Evolutionary conservation across 306 rosid genomes (phyloP).

Genomic region (Castanea mollissima): DNA sequence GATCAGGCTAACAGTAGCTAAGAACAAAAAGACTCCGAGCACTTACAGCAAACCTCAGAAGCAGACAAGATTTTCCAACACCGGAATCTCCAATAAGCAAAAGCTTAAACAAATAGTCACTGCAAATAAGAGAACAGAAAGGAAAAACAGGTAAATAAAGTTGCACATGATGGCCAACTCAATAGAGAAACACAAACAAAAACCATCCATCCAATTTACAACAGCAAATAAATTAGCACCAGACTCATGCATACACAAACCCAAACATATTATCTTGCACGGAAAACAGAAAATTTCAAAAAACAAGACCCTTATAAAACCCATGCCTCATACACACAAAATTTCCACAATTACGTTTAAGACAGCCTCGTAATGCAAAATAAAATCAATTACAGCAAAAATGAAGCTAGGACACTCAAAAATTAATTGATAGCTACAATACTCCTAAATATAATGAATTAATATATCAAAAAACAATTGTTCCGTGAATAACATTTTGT

Average conservation of each 20-base stretch:
- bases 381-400: background rate
- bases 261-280: no score
- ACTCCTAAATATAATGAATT: no score
- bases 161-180: background rate
- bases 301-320: background rate
- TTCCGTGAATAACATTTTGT: background rate
- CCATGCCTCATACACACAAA: background rate
- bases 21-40: background rate
- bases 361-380: no score
- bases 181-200: background rate
- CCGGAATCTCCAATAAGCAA: slow-evolving; percentile 97
- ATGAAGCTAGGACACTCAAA: no score
- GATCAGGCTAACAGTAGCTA: background rate
- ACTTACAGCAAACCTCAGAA: slow-evolving; percentile 99
- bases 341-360: background rate
- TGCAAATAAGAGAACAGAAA: slow-evolving; percentile 33
- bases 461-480: background rate
- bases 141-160: slow-evolving; percentile 4
- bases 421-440: no score
- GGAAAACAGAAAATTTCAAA: no score
- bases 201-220: background rate
- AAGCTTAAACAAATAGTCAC: slow-evolving; percentile 97
- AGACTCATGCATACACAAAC: background rate
- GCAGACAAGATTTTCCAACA: slow-evolving; percentile 98
- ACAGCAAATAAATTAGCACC: background rate